phyloP scores from a whole-genome alignment of 306 rosid species.

The Arachis stenosperma region DNA sequence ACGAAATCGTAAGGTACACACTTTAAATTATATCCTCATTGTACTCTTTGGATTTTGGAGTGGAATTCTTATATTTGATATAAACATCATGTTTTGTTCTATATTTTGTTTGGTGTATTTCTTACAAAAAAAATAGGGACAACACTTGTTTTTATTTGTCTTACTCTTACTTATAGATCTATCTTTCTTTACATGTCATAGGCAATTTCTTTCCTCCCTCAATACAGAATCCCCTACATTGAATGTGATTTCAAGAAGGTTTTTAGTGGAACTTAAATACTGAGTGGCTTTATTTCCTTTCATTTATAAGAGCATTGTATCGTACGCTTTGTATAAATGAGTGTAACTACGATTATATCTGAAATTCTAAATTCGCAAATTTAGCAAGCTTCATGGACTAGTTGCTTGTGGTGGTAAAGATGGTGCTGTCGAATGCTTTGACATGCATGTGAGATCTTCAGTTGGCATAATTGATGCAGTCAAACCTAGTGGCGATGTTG shows the following conservation, averaged over 20 bases:
- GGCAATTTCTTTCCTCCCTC: slow-evolving; percentile 81
- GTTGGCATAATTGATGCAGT: slow-evolving; percentile 87
- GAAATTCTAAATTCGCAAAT: slow-evolving; percentile 49
- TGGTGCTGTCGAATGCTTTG: slow-evolving; percentile 99
- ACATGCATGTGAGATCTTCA: slow-evolving; percentile 76
- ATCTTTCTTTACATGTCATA: slow-evolving; percentile 54
- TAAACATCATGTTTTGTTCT: not conserved
- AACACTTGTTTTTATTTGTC: slow-evolving; percentile 7
- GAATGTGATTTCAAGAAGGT: slow-evolving; percentile 94
- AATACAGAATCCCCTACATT: slow-evolving; percentile 80
- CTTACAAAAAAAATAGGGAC: slow-evolving; percentile 1
- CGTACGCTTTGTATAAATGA: slow-evolving; percentile 31
- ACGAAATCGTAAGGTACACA: not conserved
- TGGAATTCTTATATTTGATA: slow-evolving; percentile 6
- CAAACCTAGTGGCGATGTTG: slow-evolving; percentile 72
- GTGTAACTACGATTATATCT: slow-evolving; percentile 12
- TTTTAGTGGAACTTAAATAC: slow-evolving; percentile 34
- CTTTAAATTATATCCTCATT: not conserved
- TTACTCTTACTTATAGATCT: slow-evolving; percentile 3
- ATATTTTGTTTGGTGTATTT: not conserved
- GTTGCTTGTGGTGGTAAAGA: slow-evolving; percentile 97
- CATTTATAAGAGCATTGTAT: slow-evolving; percentile 24
- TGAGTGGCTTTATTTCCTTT: slow-evolving; percentile 35
- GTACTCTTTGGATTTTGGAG: slow-evolving; percentile 10
- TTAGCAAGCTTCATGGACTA: slow-evolving; percentile 87